Evolutionary conservation across 805 yeast species (phyloP).

Genomic region (Hanseniaspora taiwanica): DNA sequence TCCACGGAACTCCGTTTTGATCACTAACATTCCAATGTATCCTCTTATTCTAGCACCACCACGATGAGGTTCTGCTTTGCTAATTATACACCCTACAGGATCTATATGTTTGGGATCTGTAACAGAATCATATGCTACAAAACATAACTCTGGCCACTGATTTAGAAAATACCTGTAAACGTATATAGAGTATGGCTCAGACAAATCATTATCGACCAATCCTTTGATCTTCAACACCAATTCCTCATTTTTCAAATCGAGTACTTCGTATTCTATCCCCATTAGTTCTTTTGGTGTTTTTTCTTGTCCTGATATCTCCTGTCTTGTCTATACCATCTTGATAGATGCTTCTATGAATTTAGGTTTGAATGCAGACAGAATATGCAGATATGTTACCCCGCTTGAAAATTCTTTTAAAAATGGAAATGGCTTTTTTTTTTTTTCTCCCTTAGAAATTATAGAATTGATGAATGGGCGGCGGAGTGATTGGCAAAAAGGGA

Average conservation of each 20-base stretch:
- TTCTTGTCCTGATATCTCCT: no score
- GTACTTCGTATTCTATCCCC: constrained; percentile 10
- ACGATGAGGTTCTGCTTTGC: constrained; percentile 70
- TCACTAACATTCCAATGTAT: constrained; percentile 93
- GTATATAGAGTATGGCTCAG: constrained; percentile 89
- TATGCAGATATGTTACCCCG: no score
- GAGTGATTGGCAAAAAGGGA: no score
- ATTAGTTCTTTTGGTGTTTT: neutral
- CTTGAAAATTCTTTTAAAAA: no score
- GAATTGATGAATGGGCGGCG: no score
- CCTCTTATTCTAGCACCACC: constrained; percentile 59
- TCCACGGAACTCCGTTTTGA: constrained; percentile 57
- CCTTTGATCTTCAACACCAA: constrained; percentile 37
- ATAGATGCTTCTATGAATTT: no score
- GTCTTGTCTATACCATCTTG: no score
- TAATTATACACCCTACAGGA: constrained; percentile 73
- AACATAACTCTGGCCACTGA: constrained; percentile 82
- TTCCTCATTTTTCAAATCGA: constrained; percentile 15
- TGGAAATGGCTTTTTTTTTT: no score
- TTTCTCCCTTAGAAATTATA: no score
- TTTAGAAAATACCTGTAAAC: constrained; percentile 84
- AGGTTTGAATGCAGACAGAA: no score
- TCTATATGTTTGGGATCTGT: constrained; percentile 14
- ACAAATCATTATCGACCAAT: constrained; percentile 59
- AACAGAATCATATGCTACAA: constrained; percentile 36